Evolutionary conservation across 345 rosid genomes (phyloP).

Genomic region (Hirschfeldia incana): DNA sequence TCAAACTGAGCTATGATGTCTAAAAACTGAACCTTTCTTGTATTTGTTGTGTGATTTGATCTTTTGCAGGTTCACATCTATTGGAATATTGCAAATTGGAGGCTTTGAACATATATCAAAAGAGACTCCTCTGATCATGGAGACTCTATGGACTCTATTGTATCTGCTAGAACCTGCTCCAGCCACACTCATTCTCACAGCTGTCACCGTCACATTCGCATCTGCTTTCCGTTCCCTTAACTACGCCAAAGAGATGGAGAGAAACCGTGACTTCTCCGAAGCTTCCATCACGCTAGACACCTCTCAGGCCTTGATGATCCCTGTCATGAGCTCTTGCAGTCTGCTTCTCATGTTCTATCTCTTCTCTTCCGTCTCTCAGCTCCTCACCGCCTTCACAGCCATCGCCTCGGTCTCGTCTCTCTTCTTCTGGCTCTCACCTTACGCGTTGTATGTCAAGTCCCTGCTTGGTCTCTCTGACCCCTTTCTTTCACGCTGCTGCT

Average conservation of each 20-base stretch:
- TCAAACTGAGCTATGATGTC: slow-evolving; percentile 42
- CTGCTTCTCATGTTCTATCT: slow-evolving; percentile 40
- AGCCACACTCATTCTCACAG: slow-evolving; percentile 71
- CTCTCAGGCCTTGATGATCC: slow-evolving; percentile 94
- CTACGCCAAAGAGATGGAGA: slow-evolving; percentile 93
- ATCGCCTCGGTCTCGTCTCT: slow-evolving; percentile 87
- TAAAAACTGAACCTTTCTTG: too few species aligned
- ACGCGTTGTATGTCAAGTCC: slow-evolving; percentile 57
- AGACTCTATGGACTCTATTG: slow-evolving; percentile 81
- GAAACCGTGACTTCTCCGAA: slow-evolving; percentile 79
- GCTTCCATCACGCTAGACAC: slow-evolving; percentile 82
- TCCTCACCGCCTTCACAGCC: slow-evolving; percentile 89
- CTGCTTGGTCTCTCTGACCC: slow-evolving; percentile 80
- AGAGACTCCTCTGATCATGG: slow-evolving; percentile 43
- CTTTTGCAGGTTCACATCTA: too few species aligned
- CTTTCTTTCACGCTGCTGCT: slow-evolving; percentile 66
- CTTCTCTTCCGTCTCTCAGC: slow-evolving; percentile 87
- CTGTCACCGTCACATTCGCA: slow-evolving; percentile 85
- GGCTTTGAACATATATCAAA: too few species aligned
- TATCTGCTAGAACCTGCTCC: slow-evolving; percentile 93
- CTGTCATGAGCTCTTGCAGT: slow-evolving; percentile 95
- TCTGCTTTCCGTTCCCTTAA: slow-evolving; percentile 91
- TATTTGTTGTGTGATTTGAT: slow-evolving; percentile 34
- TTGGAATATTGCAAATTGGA: too few species aligned
- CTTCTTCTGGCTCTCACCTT: slow-evolving; percentile 78